Evolutionary conservation across 768 basidiomycete species (phyloP).

Genomic region (Lenzites betulinus): DNA sequence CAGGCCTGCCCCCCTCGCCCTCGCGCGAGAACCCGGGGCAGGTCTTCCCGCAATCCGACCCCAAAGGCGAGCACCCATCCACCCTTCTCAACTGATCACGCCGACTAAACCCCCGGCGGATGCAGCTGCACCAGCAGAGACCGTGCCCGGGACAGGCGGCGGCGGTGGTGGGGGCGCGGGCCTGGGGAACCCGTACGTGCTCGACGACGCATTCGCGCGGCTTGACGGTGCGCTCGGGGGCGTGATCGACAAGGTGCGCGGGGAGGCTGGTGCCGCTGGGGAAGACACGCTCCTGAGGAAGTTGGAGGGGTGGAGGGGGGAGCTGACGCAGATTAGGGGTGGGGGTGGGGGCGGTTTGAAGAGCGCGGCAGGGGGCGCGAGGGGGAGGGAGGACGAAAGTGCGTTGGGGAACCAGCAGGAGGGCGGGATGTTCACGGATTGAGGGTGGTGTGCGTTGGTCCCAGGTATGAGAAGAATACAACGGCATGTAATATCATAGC

Average conservation of each 20-base stretch:
- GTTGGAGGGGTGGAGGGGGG: slow-evolving; percentile 45
- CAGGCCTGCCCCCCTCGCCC: slow-evolving; percentile 46
- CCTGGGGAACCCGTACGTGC: slow-evolving; percentile 51
- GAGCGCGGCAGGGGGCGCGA: neutral
- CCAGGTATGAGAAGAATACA: neutral
- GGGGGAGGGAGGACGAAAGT: neutral
- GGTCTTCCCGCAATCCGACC: slow-evolving; percentile 52
- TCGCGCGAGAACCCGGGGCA: slow-evolving; percentile 50
- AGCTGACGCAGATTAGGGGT: slow-evolving; percentile 39
- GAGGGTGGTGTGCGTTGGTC: neutral
- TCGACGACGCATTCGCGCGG: slow-evolving; percentile 44
- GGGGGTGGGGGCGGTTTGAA: neutral
- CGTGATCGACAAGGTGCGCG: slow-evolving; percentile 46
- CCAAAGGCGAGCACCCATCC: slow-evolving; percentile 37
- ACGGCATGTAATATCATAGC: too few relatives aligned
- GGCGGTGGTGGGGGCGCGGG: slow-evolving; percentile 8
- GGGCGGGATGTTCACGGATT: slow-evolving; percentile 34
- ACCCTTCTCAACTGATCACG: neutral
- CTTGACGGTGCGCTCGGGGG: slow-evolving; percentile 47
- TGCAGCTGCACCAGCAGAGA: slow-evolving; percentile 26
- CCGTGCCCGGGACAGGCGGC: slow-evolving; percentile 27
- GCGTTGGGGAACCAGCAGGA: slow-evolving; percentile 16
- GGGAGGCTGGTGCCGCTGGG: slow-evolving; percentile 41
- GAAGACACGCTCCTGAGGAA: slow-evolving; percentile 41
- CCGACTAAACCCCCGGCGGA: too few relatives aligned